Percentiles rank a stretch among this genome's conserved stretches.
Conservation (phyloP, 2,329 filamentous ascomycete species). For the Xylariaceae sp. region DNA sequence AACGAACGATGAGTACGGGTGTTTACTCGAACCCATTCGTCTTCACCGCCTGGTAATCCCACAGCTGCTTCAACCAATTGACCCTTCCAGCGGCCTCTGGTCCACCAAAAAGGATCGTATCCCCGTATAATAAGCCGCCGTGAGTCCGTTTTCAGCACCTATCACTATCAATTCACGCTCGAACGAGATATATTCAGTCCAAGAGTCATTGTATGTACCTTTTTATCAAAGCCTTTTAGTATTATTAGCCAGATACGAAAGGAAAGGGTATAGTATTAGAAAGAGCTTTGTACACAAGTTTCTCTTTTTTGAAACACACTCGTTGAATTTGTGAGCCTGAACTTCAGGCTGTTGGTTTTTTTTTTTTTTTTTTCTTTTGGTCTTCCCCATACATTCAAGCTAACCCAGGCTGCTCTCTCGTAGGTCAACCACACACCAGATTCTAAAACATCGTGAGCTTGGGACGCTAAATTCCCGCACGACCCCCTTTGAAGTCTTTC, state of each 20-base stretch:
- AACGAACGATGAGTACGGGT: no score
- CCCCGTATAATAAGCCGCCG: no score
- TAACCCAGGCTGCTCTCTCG: background rate
- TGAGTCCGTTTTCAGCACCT: no score
- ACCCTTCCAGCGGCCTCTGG: no score
- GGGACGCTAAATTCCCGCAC: conserved; percentile 2
- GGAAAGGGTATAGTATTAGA: conserved; percentile 28
- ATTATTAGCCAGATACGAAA: conserved; percentile 19
- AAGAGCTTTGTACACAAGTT: conserved; percentile 28
- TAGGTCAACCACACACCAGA: conserved; percentile 4
- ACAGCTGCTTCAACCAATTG: no score
- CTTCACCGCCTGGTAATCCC: no score
- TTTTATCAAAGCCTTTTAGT: background rate
- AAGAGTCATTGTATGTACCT: no score
- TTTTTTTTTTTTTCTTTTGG: background rate
- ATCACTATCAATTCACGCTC: no score
- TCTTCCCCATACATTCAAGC: conserved; percentile 12
- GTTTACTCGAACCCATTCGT: no score
- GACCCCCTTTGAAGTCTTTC: conserved; percentile 1
- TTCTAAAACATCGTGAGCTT: background rate
- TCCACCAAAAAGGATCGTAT: no score
- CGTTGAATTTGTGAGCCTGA: conserved; percentile 10
- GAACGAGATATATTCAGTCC: no score
- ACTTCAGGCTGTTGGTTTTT: conserved; percentile 1
- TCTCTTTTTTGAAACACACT: background rate